Evolutionary conservation across 75 land plant genomes (phyloP), one percentile per base, ranked within the genome.

Genomic region (Pseudotsuga menziesii): DNA sequence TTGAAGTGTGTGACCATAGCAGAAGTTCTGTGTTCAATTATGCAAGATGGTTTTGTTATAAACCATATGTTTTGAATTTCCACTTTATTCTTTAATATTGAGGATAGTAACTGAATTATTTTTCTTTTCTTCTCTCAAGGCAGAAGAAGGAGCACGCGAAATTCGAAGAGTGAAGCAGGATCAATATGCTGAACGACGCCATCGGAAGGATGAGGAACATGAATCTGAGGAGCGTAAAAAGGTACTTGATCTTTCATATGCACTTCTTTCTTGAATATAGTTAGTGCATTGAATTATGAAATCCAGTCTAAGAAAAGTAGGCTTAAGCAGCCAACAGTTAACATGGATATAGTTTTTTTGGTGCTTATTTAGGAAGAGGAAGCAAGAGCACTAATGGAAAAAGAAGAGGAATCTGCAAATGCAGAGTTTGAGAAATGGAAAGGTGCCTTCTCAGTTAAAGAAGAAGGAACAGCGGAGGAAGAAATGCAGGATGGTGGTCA

Each of bases 371-470:
- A 97, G 99, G 99, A 97, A 82, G 99, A 97, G 84, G 98, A 89
- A 83, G 91, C 92, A 22, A 75, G 57, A 57, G 86, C 88, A 70
- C 84, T 74, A 59, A 85, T 88, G 77, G 93, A 84, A n/a, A 92
- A 87, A 87, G 96, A 97, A 81, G 99, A 97, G 71, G 96, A 87
- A 83, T 95, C 91, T 80, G 94, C 92, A 72, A 88, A 87, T 64
- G 85, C 89, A 57, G 99, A 97, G 71, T 95, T 97, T 82, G 96
- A 97, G 36, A 89, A 88, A 76, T 97, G 99, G 99, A 97, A 97
- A 86, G 91, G 85, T 41, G 95, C 88, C 54, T 94, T 97, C 79
- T 88, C 92, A 39, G 89, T 97, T 78, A 96, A 97, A 81, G 92
- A 88, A 71, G 96, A 97, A 89, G 99, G 99, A 17, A 95, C 91